Evolutionary conservation across 106 monocot genomes (phyloP), one percentile per base, ranked within the genome.

Genomic region (Allium sativum): DNA sequence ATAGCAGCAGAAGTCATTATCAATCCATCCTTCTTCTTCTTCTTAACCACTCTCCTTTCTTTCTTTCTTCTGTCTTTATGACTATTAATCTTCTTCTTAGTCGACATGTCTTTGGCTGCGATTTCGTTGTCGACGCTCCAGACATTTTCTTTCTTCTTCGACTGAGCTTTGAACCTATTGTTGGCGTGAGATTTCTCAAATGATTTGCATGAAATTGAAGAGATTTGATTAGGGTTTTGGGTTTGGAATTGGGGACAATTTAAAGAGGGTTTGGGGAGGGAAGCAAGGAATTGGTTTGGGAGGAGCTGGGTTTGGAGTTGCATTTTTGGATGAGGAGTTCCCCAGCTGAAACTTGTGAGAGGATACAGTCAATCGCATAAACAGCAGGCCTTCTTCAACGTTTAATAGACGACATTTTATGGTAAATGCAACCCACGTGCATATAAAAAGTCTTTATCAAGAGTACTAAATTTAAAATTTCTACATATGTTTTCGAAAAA

Each of bases 71-170:
- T 51, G 40, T 13, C 41, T 2, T 19, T 18, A 16, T 52, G 42
- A 2, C 17, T 60, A 7, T 12, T 60, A 66, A 58, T 48, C 67
- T 56, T 44, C 64, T 40, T 56, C 20, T 70, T 57, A 18, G 40
- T 31, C 56, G 14, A 56, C 50, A 13, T 48, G 54, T 62, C 75
- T 66, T 8, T 53, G 22, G 65, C 61, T 8, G 83, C 80, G 48
- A 70, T 45, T 8, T 90, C 84, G 60, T 90, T 87, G 64, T 90
- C 94, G 31, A 90, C 42, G 79, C 86, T 87, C 90, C 89, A 90
- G 4, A 90, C 67, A 18, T 95, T 95, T 44, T 86, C 81, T 72
- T 94, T 93, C 77, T 64, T 77, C 73, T 69, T 85, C 17, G 65
- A 68, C 54, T 67, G 61, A 53, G 46, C 51, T 18, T 17, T 22